Base-by-base conservation (phyloP, 2,329 filamentous ascomycete genomes). In the Stromatinia cepivora region DNA sequence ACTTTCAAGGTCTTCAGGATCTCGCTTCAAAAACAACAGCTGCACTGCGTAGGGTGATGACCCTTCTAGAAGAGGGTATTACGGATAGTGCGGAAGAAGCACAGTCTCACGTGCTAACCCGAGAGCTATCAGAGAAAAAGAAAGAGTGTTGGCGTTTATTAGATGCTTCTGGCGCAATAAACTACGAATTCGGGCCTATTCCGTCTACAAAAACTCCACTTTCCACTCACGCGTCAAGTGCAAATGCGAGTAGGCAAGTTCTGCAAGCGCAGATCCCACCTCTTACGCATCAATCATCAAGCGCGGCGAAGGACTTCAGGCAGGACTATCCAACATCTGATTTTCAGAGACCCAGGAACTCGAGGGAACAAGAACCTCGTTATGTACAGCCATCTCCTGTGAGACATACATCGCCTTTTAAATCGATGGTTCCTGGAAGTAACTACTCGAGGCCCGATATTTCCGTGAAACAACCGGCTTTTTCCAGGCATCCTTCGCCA, bases 111-210 rank as follows among this genome's bases (percentile, higher is more conserved):
- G 25, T 46, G 13, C 46, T 78, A 15, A 72, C 71, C 13, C 70
- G 69, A 36, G 71, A 76, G 15, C 72, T 78, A 20, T 72, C 69
- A 48, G 69, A 69, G 8, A 65, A 75, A n/a, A 74, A 77, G 65
- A 74, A 70, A n/a, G 73, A 75, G 11, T 71, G 76, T 20, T 69
- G 69, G 36, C 66, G 67, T n/a, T 45, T 74, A 28, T 68, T 79
- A 64, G 71, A 75, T 56, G 39, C 31, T 25, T 76, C 76, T 25
- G 77, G 75, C 11, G 77, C 75, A n/a, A 69, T 77, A 22, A 70
- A 72, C 10, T 75, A 76, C 70, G 76, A 74, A 1, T 78, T 75
- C 70, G 77, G 75, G 7, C 17, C 48, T 59, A 52, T 53, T 13
- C 42, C 52, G 13, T 58, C 48, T 10, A 67, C 54, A 0, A 74